Evolutionary conservation across 2,329 filamentous ascomycete species (phyloP).

Genomic region (Knufia fluminis): DNA sequence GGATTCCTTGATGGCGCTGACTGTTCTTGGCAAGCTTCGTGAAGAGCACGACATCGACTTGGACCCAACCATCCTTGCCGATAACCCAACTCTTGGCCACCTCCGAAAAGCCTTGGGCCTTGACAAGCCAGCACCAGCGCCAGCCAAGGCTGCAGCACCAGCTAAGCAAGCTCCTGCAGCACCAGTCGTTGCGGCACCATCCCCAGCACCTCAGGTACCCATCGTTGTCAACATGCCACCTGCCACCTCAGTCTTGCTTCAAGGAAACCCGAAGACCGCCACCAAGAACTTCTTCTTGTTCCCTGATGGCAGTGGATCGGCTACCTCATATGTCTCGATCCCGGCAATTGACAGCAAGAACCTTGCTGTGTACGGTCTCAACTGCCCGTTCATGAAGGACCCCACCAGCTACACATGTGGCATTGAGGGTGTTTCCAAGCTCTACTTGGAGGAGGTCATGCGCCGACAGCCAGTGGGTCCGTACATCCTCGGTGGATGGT

Average conservation of each 20-base stretch:
- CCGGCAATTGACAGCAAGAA: constrained; percentile 32
- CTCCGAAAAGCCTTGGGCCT: constrained; percentile 32
- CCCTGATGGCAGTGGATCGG: constrained; percentile 39
- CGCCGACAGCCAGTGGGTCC: constrained; percentile 30
- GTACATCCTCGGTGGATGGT: constrained; percentile 32
- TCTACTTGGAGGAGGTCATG: constrained; percentile 25
- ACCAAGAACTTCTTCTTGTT: constrained; percentile 35
- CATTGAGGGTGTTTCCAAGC: constrained; percentile 25
- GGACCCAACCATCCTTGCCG: constrained; percentile 36
- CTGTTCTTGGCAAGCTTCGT: constrained; percentile 37
- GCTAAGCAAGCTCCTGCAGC: constrained; percentile 17
- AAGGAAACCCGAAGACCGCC: constrained; percentile 36
- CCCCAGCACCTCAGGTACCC: constrained; percentile 19
- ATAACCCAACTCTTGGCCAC: constrained; percentile 34
- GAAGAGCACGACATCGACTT: constrained; percentile 36
- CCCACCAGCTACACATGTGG: constrained; percentile 24
- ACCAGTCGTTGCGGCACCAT: constrained; percentile 22
- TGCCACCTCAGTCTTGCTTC: constrained; percentile 35
- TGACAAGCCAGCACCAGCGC: constrained; percentile 28
- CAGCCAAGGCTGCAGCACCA: constrained; percentile 15
- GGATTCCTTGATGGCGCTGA: constrained; percentile 39
- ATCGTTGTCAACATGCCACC: constrained; percentile 27
- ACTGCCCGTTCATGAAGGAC: constrained; percentile 37
- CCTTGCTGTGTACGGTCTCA: constrained; percentile 35
- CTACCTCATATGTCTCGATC: constrained; percentile 37